A percentile compares a stretch with the other conserved stretches of the same genome.
phyloP scores from a whole-genome alignment of 2,329 filamentous ascomycete genomes.

The Sporothrix curviconia region DNA sequence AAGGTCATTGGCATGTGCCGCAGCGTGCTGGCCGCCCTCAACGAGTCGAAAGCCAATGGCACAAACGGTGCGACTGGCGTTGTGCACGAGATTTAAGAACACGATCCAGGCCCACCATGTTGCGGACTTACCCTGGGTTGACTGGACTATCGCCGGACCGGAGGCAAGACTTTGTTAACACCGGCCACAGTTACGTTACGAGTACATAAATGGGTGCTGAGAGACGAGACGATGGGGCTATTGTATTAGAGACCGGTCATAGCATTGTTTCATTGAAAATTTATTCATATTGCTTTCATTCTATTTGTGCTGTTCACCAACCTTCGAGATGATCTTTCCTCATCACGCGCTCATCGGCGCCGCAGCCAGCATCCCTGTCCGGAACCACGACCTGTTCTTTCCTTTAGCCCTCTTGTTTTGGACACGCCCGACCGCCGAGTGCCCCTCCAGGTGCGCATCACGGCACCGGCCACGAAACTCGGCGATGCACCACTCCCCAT shows the following conservation, averaged over 20 bases:
- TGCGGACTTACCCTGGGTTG: too few relatives aligned
- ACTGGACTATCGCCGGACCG: too few relatives aligned
- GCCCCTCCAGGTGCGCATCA: constrained; percentile 31
- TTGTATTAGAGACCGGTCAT: too few relatives aligned
- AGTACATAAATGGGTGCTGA: too few relatives aligned
- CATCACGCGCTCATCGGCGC: constrained; percentile 21
- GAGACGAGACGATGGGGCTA: too few relatives aligned
- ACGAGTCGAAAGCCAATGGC: background rate
- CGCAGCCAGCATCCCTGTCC: constrained; percentile 29
- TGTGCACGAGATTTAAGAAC: too few relatives aligned
- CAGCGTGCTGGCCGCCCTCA: constrained; percentile 18
- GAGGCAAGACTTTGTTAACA: too few relatives aligned
- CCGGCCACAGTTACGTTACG: too few relatives aligned
- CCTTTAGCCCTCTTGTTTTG: constrained; percentile 27
- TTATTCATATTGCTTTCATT: background rate
- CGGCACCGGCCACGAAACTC: constrained; percentile 24
- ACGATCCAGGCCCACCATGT: too few relatives aligned
- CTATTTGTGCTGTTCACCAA: background rate
- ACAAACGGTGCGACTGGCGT: background rate
- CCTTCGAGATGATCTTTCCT: constrained; percentile 14
- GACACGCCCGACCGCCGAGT: constrained; percentile 22
- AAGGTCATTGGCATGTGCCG: constrained; percentile 32
- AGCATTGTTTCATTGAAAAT: too few relatives aligned
- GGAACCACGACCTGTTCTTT: constrained; percentile 27
- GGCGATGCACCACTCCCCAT: constrained; percentile 28